Evolutionary conservation across 176 grass and related monocot species (phyloP).

Genomic region (Thinopyrum elongatum): DNA sequence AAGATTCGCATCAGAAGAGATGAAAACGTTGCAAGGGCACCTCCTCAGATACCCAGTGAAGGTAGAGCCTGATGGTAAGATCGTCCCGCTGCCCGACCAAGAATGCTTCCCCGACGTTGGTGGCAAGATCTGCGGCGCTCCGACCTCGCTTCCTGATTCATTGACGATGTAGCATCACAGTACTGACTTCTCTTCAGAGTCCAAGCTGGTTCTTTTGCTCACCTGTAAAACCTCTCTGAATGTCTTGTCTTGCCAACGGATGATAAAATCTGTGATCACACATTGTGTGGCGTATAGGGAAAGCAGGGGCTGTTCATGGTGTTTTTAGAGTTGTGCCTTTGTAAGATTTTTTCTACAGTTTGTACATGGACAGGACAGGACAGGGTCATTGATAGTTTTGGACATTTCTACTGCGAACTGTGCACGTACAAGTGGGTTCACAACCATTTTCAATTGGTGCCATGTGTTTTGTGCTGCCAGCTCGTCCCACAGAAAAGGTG

Average conservation of each 20-base stretch:
- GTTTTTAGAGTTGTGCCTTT: not conserved
- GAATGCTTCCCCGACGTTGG: constrained; percentile 87
- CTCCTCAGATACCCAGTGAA: constrained; percentile 82
- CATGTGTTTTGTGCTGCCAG: not conserved
- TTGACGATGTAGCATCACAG: constrained; percentile 54
- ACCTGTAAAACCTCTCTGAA: constrained; percentile 9
- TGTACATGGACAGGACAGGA: constrained; percentile 32
- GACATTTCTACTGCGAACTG: not conserved
- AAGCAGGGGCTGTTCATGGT: not conserved
- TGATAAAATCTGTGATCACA: not conserved
- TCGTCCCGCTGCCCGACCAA: constrained; percentile 43
- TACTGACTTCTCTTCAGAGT: not conserved
- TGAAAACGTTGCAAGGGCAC: constrained; percentile 58
- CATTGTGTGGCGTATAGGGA: not conserved
- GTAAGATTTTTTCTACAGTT: not conserved
- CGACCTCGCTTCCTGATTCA: constrained; percentile 75
- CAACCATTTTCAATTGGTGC: not conserved
- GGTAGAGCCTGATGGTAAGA: constrained; percentile 66
- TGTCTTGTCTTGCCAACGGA: not conserved
- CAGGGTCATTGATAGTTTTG: not conserved
- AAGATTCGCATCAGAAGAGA: constrained; percentile 49
- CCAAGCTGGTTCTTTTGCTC: not conserved
- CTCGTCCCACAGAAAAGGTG: not conserved
- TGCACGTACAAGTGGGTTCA: not conserved
- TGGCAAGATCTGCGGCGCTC: constrained; percentile 68